Evolutionary conservation across 2,329 filamentous ascomycete species (phyloP).

Genomic region (Monilinia vaccinii-corymbosi): DNA sequence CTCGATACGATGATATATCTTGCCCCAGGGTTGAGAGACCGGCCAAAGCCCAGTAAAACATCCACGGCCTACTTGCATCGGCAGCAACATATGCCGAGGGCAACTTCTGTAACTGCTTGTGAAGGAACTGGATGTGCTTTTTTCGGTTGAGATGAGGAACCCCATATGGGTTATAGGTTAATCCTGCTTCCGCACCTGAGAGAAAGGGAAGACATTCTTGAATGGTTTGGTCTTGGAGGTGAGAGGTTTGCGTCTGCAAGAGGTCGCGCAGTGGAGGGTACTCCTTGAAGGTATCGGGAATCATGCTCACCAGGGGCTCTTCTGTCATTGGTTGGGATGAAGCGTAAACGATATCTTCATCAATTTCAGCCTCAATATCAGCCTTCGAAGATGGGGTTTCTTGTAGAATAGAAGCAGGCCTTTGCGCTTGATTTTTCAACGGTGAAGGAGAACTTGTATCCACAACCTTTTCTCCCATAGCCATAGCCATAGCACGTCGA

Average conservation of each 20-base stretch:
- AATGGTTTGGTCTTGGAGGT: constrained; percentile 59
- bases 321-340: constrained; percentile 15
- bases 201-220: constrained; percentile 62
- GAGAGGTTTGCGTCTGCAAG: constrained; percentile 59
- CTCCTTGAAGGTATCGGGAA: constrained; percentile 49
- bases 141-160: constrained; percentile 64
- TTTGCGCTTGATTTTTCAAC: constrained; percentile 9
- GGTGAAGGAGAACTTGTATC: background rate
- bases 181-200: constrained; percentile 37
- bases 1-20: constrained; percentile 56
- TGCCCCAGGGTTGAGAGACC: constrained; percentile 69
- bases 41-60: constrained; percentile 84
- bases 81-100: constrained; percentile 62
- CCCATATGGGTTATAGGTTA: constrained; percentile 58
- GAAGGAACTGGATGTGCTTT: constrained; percentile 53
- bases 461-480: constrained; percentile 11
- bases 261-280: constrained; percentile 55
- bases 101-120: constrained; percentile 48
- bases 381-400: constrained; percentile 9
- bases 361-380: constrained; percentile 12
- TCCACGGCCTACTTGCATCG: constrained; percentile 87
- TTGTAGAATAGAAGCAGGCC: constrained; percentile 16
- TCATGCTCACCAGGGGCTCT: constrained; percentile 16
- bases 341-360: constrained; percentile 1
- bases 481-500: constrained; percentile 20